These are phyloP conservation scores for Clonostachys sp. DNA, from an alignment of 2,329 filamentous ascomycete genomes.

Conservation along the genomic window DNA sequence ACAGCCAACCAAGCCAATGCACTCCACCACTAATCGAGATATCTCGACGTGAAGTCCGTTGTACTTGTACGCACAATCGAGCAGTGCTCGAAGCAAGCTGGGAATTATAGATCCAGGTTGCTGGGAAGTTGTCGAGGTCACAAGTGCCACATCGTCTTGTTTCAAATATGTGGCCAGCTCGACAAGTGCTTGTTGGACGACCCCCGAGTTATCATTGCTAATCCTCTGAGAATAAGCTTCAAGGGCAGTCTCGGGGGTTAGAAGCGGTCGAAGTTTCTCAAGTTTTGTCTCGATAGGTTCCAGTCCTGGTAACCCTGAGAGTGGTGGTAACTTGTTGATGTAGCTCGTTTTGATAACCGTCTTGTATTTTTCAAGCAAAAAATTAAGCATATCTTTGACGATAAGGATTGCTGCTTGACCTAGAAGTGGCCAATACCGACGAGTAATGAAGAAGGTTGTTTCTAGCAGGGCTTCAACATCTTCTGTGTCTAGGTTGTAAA, in stretches of 20 bases:
- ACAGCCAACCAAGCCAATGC: slow-evolving; percentile 84
- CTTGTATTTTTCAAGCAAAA: slow-evolving; percentile 62
- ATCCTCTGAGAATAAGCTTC: slow-evolving; percentile 70
- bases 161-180: slow-evolving; percentile 75
- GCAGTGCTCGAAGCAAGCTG: slow-evolving; percentile 67
- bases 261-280: slow-evolving; percentile 51
- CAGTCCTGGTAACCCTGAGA: slow-evolving; percentile 67
- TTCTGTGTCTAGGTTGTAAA: slow-evolving; percentile 69
- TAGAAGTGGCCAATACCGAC: slow-evolving; percentile 72
- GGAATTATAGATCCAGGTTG: slow-evolving; percentile 74
- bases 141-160: slow-evolving; percentile 70
- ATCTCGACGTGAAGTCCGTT: slow-evolving; percentile 64
- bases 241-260: slow-evolving; percentile 52
- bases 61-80: slow-evolving; percentile 83
- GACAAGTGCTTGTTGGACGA: slow-evolving; percentile 74
- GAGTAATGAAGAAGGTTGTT: slow-evolving; percentile 84
- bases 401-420: slow-evolving; percentile 53
- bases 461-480: slow-evolving; percentile 79
- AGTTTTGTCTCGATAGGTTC: slow-evolving; percentile 64
- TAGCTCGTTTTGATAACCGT: slow-evolving; percentile 21
- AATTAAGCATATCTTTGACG: slow-evolving; percentile 59
- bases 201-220: slow-evolving; percentile 77
- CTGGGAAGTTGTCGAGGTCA: slow-evolving; percentile 75
- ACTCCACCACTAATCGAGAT: slow-evolving; percentile 69
- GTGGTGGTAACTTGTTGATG: slow-evolving; percentile 73